Base-by-base conservation (phyloP, 2,329 filamentous ascomycete species). In the Paramyrothecium sp. region DNA sequence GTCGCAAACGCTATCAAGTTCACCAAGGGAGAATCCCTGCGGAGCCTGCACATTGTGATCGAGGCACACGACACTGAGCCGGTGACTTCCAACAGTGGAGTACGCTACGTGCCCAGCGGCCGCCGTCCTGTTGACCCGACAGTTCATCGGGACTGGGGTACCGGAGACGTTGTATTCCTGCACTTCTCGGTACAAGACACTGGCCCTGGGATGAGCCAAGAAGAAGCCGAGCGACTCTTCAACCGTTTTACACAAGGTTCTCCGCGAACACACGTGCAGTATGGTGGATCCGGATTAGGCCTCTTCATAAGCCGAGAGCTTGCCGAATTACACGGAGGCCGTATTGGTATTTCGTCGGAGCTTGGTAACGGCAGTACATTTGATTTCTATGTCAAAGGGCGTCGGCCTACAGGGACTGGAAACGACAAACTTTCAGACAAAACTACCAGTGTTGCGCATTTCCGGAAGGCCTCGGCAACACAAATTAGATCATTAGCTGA, bases 191-290 rank as follows among this genome's bases (percentile, higher is more conserved):
- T 51, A 4, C 21, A 33, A 16, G 49, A 51, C 16, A 51, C 49
- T 2, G 49, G 49, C 13, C 23, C 21, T 16, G 49, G 49, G 8
- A 26, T 51, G 21, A 51, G 21, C 49, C 49, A 19, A 12, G 49
- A 26, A 17, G 49, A 51, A n/a, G 21, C 20, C 10, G 49, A 33
- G 16, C 21, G 49, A 26, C 49, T 51, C 3, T 51, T 51, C 23
- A 51, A 26, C 10, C 49, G 49, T 26, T 51, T 51, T 19, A 19
- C 7, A 4, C 49, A 51, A 30, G 49, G 5, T 19, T 26, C 49
- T 26, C 49, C 49, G 4, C 49, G 49, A n/a, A 51, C 49, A 17
- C 49, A 51, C n/a, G 49, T 51, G 49, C 49, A 51, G n/a, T 51
- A 51, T 30, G 49, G 49, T 51, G 49, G 49, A 26, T 51, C 49